Base-by-base conservation (phyloP, 2,329 filamentous ascomycete species). In the Paraconiothyrium brasiliense region DNA sequence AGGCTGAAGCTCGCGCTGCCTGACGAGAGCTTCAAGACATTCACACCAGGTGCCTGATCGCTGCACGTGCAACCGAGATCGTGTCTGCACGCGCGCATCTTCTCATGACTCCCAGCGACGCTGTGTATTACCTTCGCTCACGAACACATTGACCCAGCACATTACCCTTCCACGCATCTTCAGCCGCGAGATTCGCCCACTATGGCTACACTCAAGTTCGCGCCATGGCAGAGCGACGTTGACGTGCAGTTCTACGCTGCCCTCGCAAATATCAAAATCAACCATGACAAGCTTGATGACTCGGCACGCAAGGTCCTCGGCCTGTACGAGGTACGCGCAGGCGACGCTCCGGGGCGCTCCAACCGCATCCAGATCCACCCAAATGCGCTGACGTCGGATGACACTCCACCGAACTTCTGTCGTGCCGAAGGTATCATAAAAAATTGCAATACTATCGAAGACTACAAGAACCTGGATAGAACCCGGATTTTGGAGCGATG, bases 221-320 rank as follows among this genome's bases (percentile, higher is more conserved):
- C 93, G 63, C 90, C 94, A 0, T 98, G 97, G 84, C 88, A 90
- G 44, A 97, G 94, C 52, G 93, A 97, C 81, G 93, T 98, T 75
- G 95, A 99, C 77, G 85, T 98, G 47, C 92, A 93, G 48, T 99
- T 99, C 80, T 99, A 97, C 78, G 91, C 92, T 49, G 90, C 93
- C 5, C 87, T 99, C n/a, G 95, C 96, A 62, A 89, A 90, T 6
- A 91, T 91, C 68, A 99, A 99, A 82, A 93, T 99, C 76, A 93
- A 98, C 78, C 90, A 97, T 85, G 95, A 97, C 82, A 97, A 94
- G 81, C 92, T 99, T 55, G 92, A 97, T 82, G 94, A 97, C 79
- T 97, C 94, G 10, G 92, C 93, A 27, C 91, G 94, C 48, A 90
- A 90, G 62, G 86, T 98, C 2, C 85, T 97, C 34, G 95, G 95